These are phyloP conservation scores for Rhodomyrtus tomentosa DNA, from an alignment of 345 rosid genomes.

Conservation along the genomic window DNA sequence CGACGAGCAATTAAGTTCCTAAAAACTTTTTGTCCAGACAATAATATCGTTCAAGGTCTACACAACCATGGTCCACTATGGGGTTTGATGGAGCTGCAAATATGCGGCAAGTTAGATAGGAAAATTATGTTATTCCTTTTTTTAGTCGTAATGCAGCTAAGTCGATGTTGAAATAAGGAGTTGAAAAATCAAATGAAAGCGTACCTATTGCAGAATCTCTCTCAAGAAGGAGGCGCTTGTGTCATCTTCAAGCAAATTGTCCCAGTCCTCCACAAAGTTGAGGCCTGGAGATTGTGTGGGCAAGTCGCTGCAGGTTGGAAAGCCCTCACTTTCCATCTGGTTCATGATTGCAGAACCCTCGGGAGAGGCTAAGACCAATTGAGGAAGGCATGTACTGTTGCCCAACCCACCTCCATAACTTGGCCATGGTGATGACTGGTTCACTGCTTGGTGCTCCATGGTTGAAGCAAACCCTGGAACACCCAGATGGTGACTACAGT, in stretches of 20 bases:
- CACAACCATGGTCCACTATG: neutral
- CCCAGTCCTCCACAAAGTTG: slow-evolving; percentile 35
- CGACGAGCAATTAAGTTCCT: no score
- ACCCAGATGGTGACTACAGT: neutral
- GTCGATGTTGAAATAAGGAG: neutral
- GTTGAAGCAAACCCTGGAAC: slow-evolving; percentile 5
- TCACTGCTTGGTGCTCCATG: slow-evolving; percentile 3
- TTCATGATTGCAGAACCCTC: neutral
- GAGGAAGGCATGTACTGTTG: slow-evolving; percentile 21
- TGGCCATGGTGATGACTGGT: slow-evolving; percentile 8
- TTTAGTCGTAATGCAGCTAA: neutral
- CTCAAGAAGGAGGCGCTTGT: slow-evolving; percentile 49
- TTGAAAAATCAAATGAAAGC: neutral
- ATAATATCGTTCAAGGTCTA: no score
- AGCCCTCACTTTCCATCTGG: neutral
- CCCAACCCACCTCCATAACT: neutral
- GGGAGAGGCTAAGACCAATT: slow-evolving; percentile 24
- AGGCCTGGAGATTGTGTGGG: neutral
- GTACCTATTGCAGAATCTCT: slow-evolving; percentile 44
- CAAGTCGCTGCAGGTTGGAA: neutral
- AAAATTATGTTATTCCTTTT: neutral
- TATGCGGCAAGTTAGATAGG: neutral
- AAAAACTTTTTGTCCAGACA: no score
- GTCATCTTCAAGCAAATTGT: slow-evolving; percentile 49
- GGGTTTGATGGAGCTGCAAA: neutral